A percentile compares a stretch with the other conserved stretches of the same genome.
Conservation (phyloP, 1,284 basidiomycete genomes). For the Afroboletus lepidellus region DNA sequence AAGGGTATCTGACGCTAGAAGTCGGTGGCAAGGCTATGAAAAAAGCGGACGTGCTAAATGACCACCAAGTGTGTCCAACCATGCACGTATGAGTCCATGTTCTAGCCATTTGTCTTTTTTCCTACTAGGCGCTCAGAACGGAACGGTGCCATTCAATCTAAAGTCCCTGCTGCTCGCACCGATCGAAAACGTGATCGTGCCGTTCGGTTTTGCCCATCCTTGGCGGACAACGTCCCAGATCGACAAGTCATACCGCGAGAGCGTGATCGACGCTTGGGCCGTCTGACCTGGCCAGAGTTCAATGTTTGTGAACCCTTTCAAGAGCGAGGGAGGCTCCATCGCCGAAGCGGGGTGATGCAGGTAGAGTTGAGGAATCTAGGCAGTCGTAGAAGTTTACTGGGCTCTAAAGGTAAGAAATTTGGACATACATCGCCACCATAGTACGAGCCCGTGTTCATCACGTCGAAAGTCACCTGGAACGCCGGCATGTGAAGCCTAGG, state of each 20-base stretch:
- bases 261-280: slow-evolving; percentile 47
- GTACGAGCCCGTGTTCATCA: slow-evolving; percentile 56
- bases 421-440: slow-evolving; percentile 51
- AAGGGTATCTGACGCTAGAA: neutral
- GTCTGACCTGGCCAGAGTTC: slow-evolving; percentile 48
- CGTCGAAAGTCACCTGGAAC: slow-evolving; percentile 55
- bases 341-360: slow-evolving; percentile 55
- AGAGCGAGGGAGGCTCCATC: slow-evolving; percentile 57
- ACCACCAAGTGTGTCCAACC: neutral
- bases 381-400: neutral
- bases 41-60: too few relatives aligned
- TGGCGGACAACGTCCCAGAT: slow-evolving; percentile 56
- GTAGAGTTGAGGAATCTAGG: slow-evolving; percentile 65
- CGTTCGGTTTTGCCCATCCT: slow-evolving; percentile 46
- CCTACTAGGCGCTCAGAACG: slow-evolving; percentile 17
- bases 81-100: neutral
- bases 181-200: slow-evolving; percentile 44
- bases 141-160: slow-evolving; percentile 40
- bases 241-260: slow-evolving; percentile 65
- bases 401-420: neutral
- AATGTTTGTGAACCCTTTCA: slow-evolving; percentile 67
- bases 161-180: slow-evolving; percentile 56
- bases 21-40: neutral
- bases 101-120: neutral
- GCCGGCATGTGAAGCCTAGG: slow-evolving; percentile 62